Conservation (phyloP, 768 basidiomycete genomes). For the Nidula microcarpa region DNA sequence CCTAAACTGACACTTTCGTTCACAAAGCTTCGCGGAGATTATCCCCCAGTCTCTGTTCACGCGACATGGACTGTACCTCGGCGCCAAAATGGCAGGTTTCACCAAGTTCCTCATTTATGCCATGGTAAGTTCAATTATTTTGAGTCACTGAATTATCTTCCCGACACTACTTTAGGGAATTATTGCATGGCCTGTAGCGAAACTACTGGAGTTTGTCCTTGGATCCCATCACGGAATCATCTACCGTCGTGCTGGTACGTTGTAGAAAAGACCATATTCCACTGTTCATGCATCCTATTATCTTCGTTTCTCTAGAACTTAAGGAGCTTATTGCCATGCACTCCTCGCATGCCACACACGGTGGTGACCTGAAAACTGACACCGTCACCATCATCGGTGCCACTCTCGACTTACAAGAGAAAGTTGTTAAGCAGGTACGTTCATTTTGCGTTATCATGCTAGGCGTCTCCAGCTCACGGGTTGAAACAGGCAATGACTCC, state of each 20-base stretch:
- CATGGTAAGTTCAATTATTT: conserved; percentile 39
- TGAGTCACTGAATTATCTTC: too few relatives aligned
- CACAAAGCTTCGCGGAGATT: conserved; percentile 78
- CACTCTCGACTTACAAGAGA: conserved; percentile 85
- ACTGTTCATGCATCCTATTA: neutral
- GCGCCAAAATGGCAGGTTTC: conserved; percentile 79
- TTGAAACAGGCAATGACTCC: conserved; percentile 70
- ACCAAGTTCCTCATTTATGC: conserved; percentile 66
- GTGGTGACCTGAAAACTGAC: conserved; percentile 83
- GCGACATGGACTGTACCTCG: conserved; percentile 84
- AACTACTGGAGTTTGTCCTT: conserved; percentile 71
- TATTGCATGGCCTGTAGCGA: conserved; percentile 84
- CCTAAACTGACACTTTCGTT: conserved; percentile 4
- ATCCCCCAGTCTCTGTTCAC: conserved; percentile 93
- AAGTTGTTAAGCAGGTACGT: conserved; percentile 65
- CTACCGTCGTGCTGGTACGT: conserved; percentile 65
- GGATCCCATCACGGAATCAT: conserved; percentile 90
- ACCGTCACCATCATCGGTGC: conserved; percentile 90
- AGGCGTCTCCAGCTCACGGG: neutral
- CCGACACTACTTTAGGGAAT: conserved; percentile 42
- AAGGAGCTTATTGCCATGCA: conserved; percentile 93
- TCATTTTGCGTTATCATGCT: neutral
- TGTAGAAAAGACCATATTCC: too few relatives aligned
- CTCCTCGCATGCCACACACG: conserved; percentile 63
- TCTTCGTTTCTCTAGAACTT: conserved; percentile 45